Conservation (phyloP, 495 filamentous ascomycete genomes). For the Penicillium lagena region DNA sequence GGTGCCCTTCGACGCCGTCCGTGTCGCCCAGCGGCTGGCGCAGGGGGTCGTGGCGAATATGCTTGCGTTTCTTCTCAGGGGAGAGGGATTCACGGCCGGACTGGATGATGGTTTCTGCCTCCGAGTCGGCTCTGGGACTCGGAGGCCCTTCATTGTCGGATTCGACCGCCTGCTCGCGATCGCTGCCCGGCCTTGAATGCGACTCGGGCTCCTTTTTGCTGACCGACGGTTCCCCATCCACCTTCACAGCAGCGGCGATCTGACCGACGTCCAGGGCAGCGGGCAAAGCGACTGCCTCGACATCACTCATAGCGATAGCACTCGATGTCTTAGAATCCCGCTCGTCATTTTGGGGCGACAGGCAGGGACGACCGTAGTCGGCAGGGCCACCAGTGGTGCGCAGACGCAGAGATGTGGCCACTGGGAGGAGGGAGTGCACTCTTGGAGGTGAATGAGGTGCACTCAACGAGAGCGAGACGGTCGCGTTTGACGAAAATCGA, state of each 20-base stretch:
- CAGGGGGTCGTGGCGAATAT: conserved; percentile 57
- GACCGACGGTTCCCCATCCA: conserved; percentile 6
- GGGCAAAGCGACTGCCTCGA: conserved; percentile 38
- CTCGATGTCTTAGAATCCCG: conserved; percentile 35
- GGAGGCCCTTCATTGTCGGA: conserved; percentile 26
- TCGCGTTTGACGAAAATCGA: too few relatives aligned
- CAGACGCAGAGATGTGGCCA: conserved; percentile 31
- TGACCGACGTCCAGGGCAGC: conserved; percentile 37
- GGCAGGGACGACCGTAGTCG: conserved; percentile 27
- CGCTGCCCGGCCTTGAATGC: conserved; percentile 13
- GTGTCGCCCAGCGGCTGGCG: conserved; percentile 19
- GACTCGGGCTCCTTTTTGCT: conserved; percentile 4
- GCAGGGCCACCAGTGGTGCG: conserved; percentile 34
- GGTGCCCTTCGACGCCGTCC: conserved; percentile 44
- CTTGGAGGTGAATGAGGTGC: not conserved
- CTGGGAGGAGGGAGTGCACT: conserved; percentile 1
- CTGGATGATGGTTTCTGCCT: conserved; percentile 76
- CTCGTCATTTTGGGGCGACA: conserved; percentile 45
- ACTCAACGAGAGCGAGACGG: conserved; percentile 5
- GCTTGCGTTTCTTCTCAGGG: conserved; percentile 61
- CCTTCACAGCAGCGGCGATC: conserved; percentile 27
- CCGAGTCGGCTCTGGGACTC: conserved; percentile 55
- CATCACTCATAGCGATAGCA: conserved; percentile 49
- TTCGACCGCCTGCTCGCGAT: conserved; percentile 14
- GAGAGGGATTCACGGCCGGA: conserved; percentile 66